These are phyloP conservation scores for Beauveria caledonica DNA, from an alignment of 2,329 filamentous ascomycete species.

Conservation along the genomic window DNA sequence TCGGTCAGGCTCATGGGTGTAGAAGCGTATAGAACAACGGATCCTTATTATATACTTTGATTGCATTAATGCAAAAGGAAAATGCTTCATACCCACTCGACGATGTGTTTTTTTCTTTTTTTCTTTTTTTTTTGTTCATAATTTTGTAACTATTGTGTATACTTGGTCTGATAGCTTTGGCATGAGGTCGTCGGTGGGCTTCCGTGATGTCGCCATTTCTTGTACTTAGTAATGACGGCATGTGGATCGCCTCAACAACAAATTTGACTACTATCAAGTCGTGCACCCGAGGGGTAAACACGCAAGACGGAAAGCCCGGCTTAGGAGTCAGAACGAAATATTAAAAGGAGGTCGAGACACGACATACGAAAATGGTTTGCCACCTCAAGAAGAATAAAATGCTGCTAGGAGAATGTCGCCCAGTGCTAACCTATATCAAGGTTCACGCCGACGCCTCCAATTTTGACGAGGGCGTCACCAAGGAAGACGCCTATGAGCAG, in stretches of 20 bases:
- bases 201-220: conserved; percentile 6
- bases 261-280: neutral
- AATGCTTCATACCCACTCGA: too few relatives aligned
- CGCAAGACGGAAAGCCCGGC: neutral
- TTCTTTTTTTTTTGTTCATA: too few relatives aligned
- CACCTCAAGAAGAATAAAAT: neutral
- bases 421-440: conserved; percentile 27
- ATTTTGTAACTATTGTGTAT: too few relatives aligned
- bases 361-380: conserved; percentile 5
- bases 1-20: too few relatives aligned
- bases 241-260: conserved; percentile 5
- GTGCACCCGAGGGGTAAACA: neutral
- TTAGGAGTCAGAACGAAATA: neutral
- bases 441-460: conserved; percentile 75
- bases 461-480: conserved; percentile 58
- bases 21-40: too few relatives aligned
- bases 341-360: neutral
- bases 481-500: conserved; percentile 66
- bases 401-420: neutral
- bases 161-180: too few relatives aligned
- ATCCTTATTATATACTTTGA: too few relatives aligned
- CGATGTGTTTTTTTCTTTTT: too few relatives aligned
- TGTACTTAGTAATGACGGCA: conserved; percentile 8
- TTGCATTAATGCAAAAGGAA: too few relatives aligned
- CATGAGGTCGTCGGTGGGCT: neutral